These are phyloP conservation scores for Coprinopsis sp. DNA, from an alignment of 768 basidiomycete species.

Conservation along the genomic window DNA sequence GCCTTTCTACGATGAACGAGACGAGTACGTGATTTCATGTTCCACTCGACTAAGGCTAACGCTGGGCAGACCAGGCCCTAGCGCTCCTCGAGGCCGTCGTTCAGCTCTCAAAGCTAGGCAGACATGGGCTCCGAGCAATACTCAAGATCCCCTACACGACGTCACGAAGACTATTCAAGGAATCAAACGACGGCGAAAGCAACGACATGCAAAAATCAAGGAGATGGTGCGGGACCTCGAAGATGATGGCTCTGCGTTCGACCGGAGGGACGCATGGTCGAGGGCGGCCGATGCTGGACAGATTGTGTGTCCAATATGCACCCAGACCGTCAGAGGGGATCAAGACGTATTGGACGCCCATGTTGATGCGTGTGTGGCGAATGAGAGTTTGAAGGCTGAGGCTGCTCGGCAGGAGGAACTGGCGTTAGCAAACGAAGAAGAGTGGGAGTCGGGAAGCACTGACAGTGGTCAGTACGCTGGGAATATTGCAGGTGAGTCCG, in stretches of 20 bases:
- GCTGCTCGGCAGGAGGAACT: conserved; percentile 38
- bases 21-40: conserved; percentile 31
- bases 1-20: conserved; percentile 33
- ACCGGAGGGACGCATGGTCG: conserved; percentile 25
- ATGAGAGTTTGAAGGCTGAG: conserved; percentile 43
- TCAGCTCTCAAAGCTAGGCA: conserved; percentile 38
- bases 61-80: conserved; percentile 26
- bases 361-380: conserved; percentile 72
- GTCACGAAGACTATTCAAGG: conserved; percentile 51
- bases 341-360: conserved; percentile 73
- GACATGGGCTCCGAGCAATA: conserved; percentile 25
- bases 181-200: conserved; percentile 68
- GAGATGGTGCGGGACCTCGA: conserved; percentile 65
- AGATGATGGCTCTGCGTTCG: conserved; percentile 33
- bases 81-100: conserved; percentile 34
- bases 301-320: conserved; percentile 69
- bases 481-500: conserved; percentile 40
- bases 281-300: conserved; percentile 32
- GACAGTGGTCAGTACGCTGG: conserved; percentile 40
- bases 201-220: conserved; percentile 60
- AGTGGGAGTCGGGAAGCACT: conserved; percentile 25
- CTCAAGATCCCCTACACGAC: conserved; percentile 28
- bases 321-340: conserved; percentile 53
- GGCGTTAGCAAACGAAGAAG: conserved; percentile 21
- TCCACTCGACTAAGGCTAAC: neutral